A percentile compares a stretch with the other conserved stretches of the same genome.
These are phyloP conservation scores for Telopea speciosissima DNA, from an alignment of 177 flowering plant genomes.

Conservation along the genomic window DNA sequence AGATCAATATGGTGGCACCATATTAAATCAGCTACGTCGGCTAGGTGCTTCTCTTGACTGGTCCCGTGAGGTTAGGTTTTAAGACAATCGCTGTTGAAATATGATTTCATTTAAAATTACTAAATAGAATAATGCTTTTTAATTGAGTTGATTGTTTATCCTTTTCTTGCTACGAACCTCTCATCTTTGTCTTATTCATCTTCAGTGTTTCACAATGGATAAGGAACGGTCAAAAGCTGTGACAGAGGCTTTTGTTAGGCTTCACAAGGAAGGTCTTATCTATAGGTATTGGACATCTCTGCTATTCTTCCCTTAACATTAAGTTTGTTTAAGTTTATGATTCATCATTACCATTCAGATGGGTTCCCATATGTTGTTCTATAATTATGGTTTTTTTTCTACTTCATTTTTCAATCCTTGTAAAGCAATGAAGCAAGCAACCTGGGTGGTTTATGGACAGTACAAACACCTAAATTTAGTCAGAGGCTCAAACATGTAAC, in stretches of 20 bases:
- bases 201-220: slow-evolving; percentile 95
- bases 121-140: neutral
- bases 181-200: neutral
- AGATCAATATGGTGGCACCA: slow-evolving; percentile 76
- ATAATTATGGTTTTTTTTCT: too few relatives aligned
- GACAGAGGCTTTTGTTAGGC: slow-evolving; percentile 90
- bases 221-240: slow-evolving; percentile 83
- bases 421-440: too few relatives aligned
- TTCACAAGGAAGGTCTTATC: slow-evolving; percentile 68
- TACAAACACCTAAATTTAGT: too few relatives aligned
- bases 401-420: too few relatives aligned
- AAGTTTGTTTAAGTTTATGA: too few relatives aligned
- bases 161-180: neutral
- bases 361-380: too few relatives aligned
- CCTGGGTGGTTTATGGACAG: too few relatives aligned
- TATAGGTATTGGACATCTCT: slow-evolving; percentile 50
- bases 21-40: slow-evolving; percentile 69
- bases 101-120: neutral
- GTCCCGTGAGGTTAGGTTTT: slow-evolving; percentile 80
- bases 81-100: neutral
- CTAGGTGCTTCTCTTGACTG: slow-evolving; percentile 95
- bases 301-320: neutral
- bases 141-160: neutral
- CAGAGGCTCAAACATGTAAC: too few relatives aligned
- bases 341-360: too few relatives aligned